phyloP scores from a whole-genome alignment of 1,284 basidiomycete species.

The Cryptococcus maquisensis region DNA sequence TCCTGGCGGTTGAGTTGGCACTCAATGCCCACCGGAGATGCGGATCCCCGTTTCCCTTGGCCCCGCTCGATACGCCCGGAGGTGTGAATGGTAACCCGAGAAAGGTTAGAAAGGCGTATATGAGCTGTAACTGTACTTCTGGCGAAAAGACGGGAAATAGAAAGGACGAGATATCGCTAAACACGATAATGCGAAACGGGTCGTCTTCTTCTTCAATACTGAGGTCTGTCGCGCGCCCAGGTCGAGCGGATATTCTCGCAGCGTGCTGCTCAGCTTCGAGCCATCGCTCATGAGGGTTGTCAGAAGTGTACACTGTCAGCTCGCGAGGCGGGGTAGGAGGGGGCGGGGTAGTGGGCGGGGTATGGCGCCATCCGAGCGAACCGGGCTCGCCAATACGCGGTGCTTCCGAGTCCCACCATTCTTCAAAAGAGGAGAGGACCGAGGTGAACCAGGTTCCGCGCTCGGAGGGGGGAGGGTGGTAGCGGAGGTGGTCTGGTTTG shows the following conservation, averaged over 20 bases:
- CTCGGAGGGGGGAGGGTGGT: slow-evolving; percentile 2
- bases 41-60: slow-evolving; percentile 43
- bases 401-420: slow-evolving; percentile 53
- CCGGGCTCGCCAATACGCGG: slow-evolving; percentile 52
- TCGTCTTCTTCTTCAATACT: slow-evolving; percentile 59
- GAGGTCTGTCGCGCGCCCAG: slow-evolving; percentile 59
- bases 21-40: slow-evolving; percentile 38
- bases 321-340: background rate
- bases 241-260: slow-evolving; percentile 53
- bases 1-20: slow-evolving; percentile 25
- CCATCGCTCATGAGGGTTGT: slow-evolving; percentile 69
- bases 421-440: slow-evolving; percentile 46
- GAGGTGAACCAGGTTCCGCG: slow-evolving; percentile 21
- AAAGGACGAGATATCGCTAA: slow-evolving; percentile 69
- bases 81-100: slow-evolving; percentile 60
- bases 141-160: slow-evolving; percentile 59
- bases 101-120: slow-evolving; percentile 70
- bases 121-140: slow-evolving; percentile 60
- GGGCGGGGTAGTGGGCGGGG: background rate
- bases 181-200: slow-evolving; percentile 73
- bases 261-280: slow-evolving; percentile 57
- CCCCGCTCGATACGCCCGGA: slow-evolving; percentile 46
- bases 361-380: slow-evolving; percentile 48
- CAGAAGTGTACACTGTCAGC: slow-evolving; percentile 2
- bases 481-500: slow-evolving; percentile 32